These are phyloP conservation scores for Forsythia suspensa DNA, from an alignment of 257 asterid genomes.

Conservation along the genomic window DNA sequence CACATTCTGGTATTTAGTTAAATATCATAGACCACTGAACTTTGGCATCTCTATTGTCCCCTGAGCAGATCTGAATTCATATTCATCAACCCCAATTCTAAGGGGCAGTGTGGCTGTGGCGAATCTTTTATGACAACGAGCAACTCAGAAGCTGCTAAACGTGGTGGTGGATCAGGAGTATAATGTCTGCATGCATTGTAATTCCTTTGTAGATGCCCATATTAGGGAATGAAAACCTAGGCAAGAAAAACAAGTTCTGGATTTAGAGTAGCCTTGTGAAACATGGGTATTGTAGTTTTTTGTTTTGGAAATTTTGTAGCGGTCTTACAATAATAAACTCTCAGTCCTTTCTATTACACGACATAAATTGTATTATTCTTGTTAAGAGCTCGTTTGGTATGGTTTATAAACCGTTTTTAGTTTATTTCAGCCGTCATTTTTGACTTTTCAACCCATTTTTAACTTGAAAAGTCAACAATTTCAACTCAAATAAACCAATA, in stretches of 20 bases:
- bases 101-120: constrained; percentile 96
- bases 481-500: too few relatives aligned
- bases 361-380: background rate
- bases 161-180: constrained; percentile 42
- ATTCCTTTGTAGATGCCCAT: background rate
- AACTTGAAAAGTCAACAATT: too few relatives aligned
- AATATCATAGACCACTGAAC: background rate
- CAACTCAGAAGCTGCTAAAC: constrained; percentile 73
- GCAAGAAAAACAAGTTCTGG: background rate
- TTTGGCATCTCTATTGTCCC: constrained; percentile 24
- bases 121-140: constrained; percentile 91
- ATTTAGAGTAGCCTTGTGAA: background rate
- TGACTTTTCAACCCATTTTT: too few relatives aligned
- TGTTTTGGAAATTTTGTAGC: too few relatives aligned
- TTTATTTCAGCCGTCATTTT: too few relatives aligned
- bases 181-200: constrained; percentile 10
- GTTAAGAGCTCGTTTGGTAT: too few relatives aligned
- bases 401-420: too few relatives aligned
- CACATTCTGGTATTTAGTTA: background rate
- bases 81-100: constrained; percentile 85
- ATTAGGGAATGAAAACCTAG: background rate
- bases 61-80: constrained; percentile 83
- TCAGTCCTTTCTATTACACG: background rate
- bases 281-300: background rate
- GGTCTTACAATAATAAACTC: too few relatives aligned